Percentiles rank a stretch among this genome's conserved stretches.
These are phyloP conservation scores for Spongospora subterranea DNA, from an alignment of 208 protist species.

Conservation along the genomic window DNA sequence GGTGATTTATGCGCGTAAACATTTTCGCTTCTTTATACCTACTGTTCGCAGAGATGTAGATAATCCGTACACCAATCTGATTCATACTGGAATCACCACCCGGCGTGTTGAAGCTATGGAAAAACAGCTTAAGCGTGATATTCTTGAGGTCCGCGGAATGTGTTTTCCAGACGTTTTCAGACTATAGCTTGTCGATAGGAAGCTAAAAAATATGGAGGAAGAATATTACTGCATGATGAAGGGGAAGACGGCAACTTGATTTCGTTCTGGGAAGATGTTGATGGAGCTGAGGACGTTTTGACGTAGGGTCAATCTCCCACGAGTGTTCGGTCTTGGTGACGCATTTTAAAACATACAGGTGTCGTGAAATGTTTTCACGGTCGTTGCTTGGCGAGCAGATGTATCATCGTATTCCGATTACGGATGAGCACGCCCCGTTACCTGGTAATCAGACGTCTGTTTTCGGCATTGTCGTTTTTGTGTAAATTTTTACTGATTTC, in stretches of 20 bases:
- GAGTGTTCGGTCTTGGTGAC: background rate
- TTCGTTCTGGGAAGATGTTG: slow-evolving; percentile 51
- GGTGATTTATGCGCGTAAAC: background rate
- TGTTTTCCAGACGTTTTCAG: background rate
- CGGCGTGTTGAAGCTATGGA: slow-evolving; percentile 42
- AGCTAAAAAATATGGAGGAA: slow-evolving; percentile 22
- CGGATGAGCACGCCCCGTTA: slow-evolving; percentile 27
- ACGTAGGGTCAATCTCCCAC: background rate
- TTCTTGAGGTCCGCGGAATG: background rate
- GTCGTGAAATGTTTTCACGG: slow-evolving; percentile 36
- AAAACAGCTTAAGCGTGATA: slow-evolving; percentile 52
- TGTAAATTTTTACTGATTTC: too few relatives aligned
- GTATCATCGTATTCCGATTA: slow-evolving; percentile 50
- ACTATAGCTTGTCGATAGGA: background rate
- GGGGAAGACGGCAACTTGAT: slow-evolving; percentile 31
- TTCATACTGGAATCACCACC: slow-evolving; percentile 48
- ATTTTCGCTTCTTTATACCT: background rate
- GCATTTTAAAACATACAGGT: background rate
- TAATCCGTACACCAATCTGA: slow-evolving; percentile 37
- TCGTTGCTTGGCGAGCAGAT: slow-evolving; percentile 53
- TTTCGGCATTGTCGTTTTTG: background rate
- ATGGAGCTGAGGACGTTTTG: background rate
- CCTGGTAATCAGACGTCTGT: background rate
- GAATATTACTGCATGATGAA: slow-evolving; percentile 22
- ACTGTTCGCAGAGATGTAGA: background rate